Evolutionary conservation across 495 filamentous ascomycete species (phyloP), one percentile per base, ranked within the genome.

Genomic region (Talaromyces liani): DNA sequence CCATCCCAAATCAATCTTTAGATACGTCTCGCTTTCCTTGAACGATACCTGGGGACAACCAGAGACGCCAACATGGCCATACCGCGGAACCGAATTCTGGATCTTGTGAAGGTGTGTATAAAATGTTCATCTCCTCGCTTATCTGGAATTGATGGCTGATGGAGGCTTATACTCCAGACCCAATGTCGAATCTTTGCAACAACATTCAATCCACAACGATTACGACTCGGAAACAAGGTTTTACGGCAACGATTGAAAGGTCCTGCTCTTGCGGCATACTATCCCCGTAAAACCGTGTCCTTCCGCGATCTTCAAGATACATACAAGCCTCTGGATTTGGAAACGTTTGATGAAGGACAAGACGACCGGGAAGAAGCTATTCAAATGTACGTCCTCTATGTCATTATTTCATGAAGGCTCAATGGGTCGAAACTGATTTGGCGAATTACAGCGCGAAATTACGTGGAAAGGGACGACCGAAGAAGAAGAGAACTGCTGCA

Each of bases 181-280:
- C 91, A 91, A 86, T 95, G 90, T 80, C 85, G 87, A 72, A 87
- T 98, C 74, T 98, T 98, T 82, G 86, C 85, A 56, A 87, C 87
- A 27, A 96, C 90, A 55, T 97, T 86, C 82, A 98, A 98, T 76
- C 94, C 94, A 12, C 79, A 88, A 29, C 76, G 86, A 64, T 72
- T 88, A 62, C 89, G 94, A 66, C 82, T 89, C 51, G 94, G 94
- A 65, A 96, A 91, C 78, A 93, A 92, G 71, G 79, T 97, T 67
- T 80, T 98, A 47, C 88, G 92, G 66, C 88, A 97, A 72, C 84
- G 91, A 64, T 80, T 97, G 31, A 84, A 82, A 66, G 94, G 94
- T 7, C 89, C 91, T 24, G 69, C 89, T 0, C 76, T 96, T 58
- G 87, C 86, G 20, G 80, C 88, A 63, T 98, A 96, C 80, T 98